Conservation (phyloP, 1,139 yeast species). For the Chernovozyma aurita region DNA sequence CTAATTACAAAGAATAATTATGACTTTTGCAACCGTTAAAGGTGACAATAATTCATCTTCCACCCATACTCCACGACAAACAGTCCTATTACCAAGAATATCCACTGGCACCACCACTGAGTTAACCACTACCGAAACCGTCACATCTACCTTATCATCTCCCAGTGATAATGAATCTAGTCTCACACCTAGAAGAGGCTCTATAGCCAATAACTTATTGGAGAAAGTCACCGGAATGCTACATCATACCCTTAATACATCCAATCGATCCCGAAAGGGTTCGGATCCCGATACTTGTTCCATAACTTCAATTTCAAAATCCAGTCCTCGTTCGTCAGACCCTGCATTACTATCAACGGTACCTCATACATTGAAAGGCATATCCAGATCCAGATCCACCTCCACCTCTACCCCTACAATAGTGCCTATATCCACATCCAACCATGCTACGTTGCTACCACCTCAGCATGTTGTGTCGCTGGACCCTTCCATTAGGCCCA, state of each 20-base stretch:
- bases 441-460: not conserved
- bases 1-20: too few species aligned
- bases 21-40: too few species aligned
- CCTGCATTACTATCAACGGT: too few species aligned
- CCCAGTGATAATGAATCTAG: slow-evolving; percentile 11
- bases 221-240: slow-evolving; percentile 33
- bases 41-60: too few species aligned
- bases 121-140: slow-evolving; percentile 12
- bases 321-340: not conserved
- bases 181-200: slow-evolving; percentile 1
- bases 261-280: slow-evolving; percentile 1
- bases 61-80: too few species aligned
- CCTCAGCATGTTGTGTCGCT: not conserved
- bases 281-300: not conserved
- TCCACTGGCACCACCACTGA: slow-evolving; percentile 11
- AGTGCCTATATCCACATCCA: not conserved
- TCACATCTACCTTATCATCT: slow-evolving; percentile 12
- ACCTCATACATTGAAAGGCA: too few species aligned
- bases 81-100: slow-evolving; percentile 1
- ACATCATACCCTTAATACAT: slow-evolving; percentile 15
- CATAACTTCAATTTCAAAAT: not conserved
- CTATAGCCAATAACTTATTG: slow-evolving; percentile 15
- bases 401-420: not conserved
- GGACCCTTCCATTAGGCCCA: too few species aligned
- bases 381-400: not conserved